Percentiles rank a stretch among this genome's conserved stretches.
These are phyloP conservation scores for Oryza meyeriana DNA, from an alignment of 176 grass and related monocot genomes.

Conservation along the genomic window DNA sequence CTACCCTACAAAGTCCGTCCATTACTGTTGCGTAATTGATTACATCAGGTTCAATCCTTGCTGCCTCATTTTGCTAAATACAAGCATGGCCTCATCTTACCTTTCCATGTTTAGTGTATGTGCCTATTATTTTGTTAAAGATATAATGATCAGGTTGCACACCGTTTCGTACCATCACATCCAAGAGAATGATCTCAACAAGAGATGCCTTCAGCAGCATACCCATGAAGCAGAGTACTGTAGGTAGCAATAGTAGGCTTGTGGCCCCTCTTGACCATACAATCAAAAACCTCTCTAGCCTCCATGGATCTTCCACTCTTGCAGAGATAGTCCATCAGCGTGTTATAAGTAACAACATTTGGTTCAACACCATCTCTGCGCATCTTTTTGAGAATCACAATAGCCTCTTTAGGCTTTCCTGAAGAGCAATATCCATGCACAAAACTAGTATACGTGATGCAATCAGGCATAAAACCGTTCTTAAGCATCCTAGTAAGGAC, in stretches of 20 bases:
- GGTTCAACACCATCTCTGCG: too few species aligned
- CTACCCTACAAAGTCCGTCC: not conserved
- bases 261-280: slow-evolving; percentile 8
- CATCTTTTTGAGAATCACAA: too few species aligned
- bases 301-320: not conserved
- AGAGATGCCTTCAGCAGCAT: not conserved
- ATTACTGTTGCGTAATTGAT: slow-evolving; percentile 14
- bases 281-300: slow-evolving; percentile 8
- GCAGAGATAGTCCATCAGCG: not conserved
- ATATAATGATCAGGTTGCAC: not conserved
- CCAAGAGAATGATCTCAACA: not conserved
- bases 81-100: not conserved
- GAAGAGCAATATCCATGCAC: too few species aligned
- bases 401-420: too few species aligned
- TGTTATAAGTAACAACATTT: too few species aligned
- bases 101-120: not conserved
- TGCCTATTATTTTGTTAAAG: slow-evolving; percentile 1
- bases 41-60: not conserved
- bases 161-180: not conserved
- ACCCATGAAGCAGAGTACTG: not conserved
- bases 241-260: too few species aligned
- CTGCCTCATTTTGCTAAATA: not conserved
- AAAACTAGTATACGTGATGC: too few species aligned
- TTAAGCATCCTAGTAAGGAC: not conserved
- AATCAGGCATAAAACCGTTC: too few species aligned